Base-by-base conservation (phyloP, 495 filamentous ascomycete genomes). In the Pyrenula massariospora region DNA sequence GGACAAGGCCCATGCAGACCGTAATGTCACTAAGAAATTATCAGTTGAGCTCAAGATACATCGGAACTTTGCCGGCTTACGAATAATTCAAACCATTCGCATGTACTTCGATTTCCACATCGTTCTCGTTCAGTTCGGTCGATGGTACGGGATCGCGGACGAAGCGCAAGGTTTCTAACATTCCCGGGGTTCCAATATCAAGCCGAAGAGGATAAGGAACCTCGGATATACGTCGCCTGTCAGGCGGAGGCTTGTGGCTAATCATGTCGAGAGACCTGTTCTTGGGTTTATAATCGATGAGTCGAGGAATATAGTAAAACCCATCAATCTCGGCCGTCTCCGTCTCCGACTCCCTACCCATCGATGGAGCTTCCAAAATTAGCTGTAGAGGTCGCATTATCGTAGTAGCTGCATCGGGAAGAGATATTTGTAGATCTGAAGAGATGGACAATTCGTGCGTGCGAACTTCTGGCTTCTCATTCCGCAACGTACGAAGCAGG, bases 111-210 rank as follows among this genome's bases (percentile, higher is more conserved):
- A 74, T 67, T 20, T 67, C 64, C 0, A 74, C 54, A 25, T 73
- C 68, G 22, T 74, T 62, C 3, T 62, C 60, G 11, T 42, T 80
- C 2, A 85, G 77, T 57, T 89, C 89, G 54, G 78, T 97, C 55
- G 96, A 97, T 75, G 96, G 96, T 66, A 75, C 96, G 53, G 92
- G 97, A 15, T 89, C 91, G 12, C 88, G 89, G 20, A 99, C 97
- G 82, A 96, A 95, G 75, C 89, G 91, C 47, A 81, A 60, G 11
- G 62, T 66, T 54, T 70, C 70, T 2, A 75, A 58, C 8, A 65
- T 59, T n/a, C 69, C 60, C 0, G 61, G 60, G 0, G 54, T 58
- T 1, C 59, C 63, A 25, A 65, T 57, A 12, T 57, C 59, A 0
- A 75, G 58, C 25, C 57, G 53, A 60, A 56, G n/a, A 5, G 65